Conservation (phyloP, 345 rosid genomes). For the Hypericum androsaemum region DNA sequence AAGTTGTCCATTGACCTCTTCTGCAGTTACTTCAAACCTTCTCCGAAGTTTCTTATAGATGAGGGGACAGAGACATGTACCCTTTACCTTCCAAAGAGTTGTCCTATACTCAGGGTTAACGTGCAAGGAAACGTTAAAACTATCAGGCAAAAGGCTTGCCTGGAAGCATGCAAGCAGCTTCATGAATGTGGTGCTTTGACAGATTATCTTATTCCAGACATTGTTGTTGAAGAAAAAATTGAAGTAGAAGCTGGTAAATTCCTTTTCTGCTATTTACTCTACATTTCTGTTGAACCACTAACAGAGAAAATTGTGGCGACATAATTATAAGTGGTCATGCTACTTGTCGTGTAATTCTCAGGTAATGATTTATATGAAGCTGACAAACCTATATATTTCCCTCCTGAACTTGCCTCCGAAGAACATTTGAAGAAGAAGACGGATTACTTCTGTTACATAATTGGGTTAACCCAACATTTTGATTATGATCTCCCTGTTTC, state of each 20-base stretch:
- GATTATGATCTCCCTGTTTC: slow-evolving; percentile 27
- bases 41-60: slow-evolving; percentile 45
- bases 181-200: slow-evolving; percentile 60
- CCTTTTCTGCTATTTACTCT: neutral
- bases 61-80: slow-evolving; percentile 34
- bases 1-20: slow-evolving; percentile 5
- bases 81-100: slow-evolving; percentile 64
- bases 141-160: slow-evolving; percentile 61
- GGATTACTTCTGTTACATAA: slow-evolving; percentile 45
- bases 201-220: slow-evolving; percentile 76
- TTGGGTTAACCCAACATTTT: slow-evolving; percentile 40
- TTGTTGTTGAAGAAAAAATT: slow-evolving; percentile 42
- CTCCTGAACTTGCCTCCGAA: slow-evolving; percentile 49
- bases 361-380: slow-evolving; percentile 33
- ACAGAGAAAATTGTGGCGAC: no score
- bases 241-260: slow-evolving; percentile 32
- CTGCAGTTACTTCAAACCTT: slow-evolving; percentile 69
- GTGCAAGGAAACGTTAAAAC: slow-evolving; percentile 29
- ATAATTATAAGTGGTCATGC: neutral
- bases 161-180: slow-evolving; percentile 76
- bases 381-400: slow-evolving; percentile 64
- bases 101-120: slow-evolving; percentile 36
- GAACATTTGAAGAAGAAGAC: slow-evolving; percentile 12
- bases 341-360: slow-evolving; percentile 16
- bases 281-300: no score